Evolutionary conservation across 768 basidiomycete species (phyloP).

Genomic region (Symmetrospora coprosmae): DNA sequence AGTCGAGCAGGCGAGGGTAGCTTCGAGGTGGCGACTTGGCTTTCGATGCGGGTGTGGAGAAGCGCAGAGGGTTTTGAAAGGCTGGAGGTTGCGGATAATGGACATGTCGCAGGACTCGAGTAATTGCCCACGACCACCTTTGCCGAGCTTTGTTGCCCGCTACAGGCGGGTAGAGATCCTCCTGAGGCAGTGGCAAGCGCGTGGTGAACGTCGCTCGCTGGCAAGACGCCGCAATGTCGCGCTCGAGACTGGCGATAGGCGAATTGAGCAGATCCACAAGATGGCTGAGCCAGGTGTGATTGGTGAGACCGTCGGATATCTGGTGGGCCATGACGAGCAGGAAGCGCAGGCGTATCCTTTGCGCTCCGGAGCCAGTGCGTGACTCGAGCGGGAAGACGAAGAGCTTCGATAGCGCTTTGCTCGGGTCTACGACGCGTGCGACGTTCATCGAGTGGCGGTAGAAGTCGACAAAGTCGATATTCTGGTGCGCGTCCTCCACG

Average conservation of each 20-base stretch:
- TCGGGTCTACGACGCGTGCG: neutral
- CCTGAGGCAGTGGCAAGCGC: neutral
- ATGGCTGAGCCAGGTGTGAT: slow-evolving; percentile 8
- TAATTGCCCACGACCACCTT: slow-evolving; percentile 15
- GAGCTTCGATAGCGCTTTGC: neutral
- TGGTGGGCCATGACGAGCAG: slow-evolving; percentile 9
- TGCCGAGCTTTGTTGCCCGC: neutral
- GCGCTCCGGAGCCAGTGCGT: neutral
- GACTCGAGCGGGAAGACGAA: neutral
- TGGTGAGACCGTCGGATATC: slow-evolving; percentile 10
- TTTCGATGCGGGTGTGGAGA: neutral
- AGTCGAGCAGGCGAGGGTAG: neutral
- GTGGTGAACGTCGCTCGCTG: neutral
- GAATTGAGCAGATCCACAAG: neutral
- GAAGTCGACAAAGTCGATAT: neutral
- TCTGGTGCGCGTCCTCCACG: neutral
- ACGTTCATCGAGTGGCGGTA: slow-evolving; percentile 8
- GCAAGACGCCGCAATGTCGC: neutral
- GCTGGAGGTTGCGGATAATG: neutral
- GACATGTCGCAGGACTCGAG: neutral
- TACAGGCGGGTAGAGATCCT: slow-evolving; percentile 6
- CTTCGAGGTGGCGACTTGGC: neutral
- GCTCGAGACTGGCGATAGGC: neutral
- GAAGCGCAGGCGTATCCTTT: neutral
- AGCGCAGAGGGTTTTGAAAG: neutral